Percentiles rank a stretch among this genome's conserved stretches.
These are phyloP conservation scores for Mollisiaceae sp. DNA, from an alignment of 2,329 filamentous ascomycete species.

Conservation along the genomic window DNA sequence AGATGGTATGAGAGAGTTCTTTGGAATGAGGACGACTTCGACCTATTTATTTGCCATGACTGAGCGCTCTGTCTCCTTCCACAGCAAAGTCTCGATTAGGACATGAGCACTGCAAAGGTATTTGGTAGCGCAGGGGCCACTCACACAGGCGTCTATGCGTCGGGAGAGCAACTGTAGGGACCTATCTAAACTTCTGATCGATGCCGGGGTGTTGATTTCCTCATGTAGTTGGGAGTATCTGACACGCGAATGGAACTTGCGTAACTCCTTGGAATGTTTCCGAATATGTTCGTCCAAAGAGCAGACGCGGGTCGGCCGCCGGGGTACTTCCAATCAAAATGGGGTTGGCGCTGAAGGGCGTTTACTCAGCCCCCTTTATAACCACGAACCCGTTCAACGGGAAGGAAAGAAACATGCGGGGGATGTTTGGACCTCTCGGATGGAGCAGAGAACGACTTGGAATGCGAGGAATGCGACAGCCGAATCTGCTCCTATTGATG, in stretches of 20 bases:
- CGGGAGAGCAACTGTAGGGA: constrained; percentile 3
- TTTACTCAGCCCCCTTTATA: neutral
- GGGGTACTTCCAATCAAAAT: neutral
- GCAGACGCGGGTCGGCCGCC: neutral
- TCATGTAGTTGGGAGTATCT: neutral
- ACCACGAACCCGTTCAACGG: neutral
- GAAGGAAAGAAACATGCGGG: neutral
- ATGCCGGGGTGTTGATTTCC: constrained; percentile 2
- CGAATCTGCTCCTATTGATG: neutral
- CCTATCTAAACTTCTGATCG: constrained; percentile 7
- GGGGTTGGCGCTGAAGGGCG: neutral
- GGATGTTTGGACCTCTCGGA: neutral
- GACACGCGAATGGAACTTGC: constrained; percentile 5
- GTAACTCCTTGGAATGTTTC: constrained; percentile 1
- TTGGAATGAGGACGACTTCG: neutral
- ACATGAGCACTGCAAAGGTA: neutral
- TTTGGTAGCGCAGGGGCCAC: neutral
- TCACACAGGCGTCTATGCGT: constrained; percentile 4
- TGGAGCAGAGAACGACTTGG: neutral
- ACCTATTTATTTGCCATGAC: constrained; percentile 3
- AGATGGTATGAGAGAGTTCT: neutral
- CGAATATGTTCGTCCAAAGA: constrained; percentile 7
- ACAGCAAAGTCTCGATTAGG: neutral
- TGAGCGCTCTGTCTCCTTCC: neutral
- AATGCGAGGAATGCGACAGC: neutral